A percentile compares a stretch with the other conserved stretches of the same genome.
Evolutionary conservation across 1,284 basidiomycete species (phyloP).

Genomic region (Cutaneotrichosporon daszewskae): DNA sequence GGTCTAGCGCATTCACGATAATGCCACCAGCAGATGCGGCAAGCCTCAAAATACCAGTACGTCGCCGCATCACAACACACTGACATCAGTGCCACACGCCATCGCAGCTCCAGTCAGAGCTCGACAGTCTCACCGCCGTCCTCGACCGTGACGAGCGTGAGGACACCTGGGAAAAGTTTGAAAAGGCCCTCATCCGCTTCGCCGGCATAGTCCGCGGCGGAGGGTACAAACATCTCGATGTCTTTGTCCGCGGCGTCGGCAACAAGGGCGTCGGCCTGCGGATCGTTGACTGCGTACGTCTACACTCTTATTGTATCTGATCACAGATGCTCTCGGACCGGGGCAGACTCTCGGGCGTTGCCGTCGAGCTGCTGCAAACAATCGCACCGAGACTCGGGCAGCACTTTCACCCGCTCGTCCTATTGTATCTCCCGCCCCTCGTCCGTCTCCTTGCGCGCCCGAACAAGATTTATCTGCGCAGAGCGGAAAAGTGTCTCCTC

Average conservation of each 20-base stretch:
- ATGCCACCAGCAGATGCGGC: constrained; percentile 32
- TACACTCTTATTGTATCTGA: not conserved
- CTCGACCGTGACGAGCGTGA: constrained; percentile 45
- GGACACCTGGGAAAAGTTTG: constrained; percentile 49
- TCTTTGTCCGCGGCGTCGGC: constrained; percentile 42
- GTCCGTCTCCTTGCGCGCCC: constrained; percentile 49
- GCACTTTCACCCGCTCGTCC: constrained; percentile 46
- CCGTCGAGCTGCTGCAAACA: constrained; percentile 50
- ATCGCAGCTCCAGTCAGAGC: constrained; percentile 38
- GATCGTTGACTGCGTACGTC: constrained; percentile 45
- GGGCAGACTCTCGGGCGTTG: constrained; percentile 49
- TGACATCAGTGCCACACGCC: constrained; percentile 39
- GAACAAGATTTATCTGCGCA: constrained; percentile 51
- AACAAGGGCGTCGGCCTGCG: constrained; percentile 40
- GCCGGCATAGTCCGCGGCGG: constrained; percentile 44
- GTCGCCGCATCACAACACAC: constrained; percentile 6
- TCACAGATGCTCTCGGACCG: constrained; percentile 50
- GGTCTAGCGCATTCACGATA: not conserved
- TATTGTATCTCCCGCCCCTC: constrained; percentile 49
- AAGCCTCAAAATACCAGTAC: constrained; percentile 40
- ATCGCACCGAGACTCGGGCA: constrained; percentile 48
- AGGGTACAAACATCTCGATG: constrained; percentile 42
- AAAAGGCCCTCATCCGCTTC: constrained; percentile 43
- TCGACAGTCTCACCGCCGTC: constrained; percentile 32
- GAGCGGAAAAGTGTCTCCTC: constrained; percentile 49